A percentile compares a stretch with the other conserved stretches of the same genome.
These are phyloP conservation scores for Immersiella caudata DNA, from an alignment of 495 filamentous ascomycete species.

Conservation along the genomic window DNA sequence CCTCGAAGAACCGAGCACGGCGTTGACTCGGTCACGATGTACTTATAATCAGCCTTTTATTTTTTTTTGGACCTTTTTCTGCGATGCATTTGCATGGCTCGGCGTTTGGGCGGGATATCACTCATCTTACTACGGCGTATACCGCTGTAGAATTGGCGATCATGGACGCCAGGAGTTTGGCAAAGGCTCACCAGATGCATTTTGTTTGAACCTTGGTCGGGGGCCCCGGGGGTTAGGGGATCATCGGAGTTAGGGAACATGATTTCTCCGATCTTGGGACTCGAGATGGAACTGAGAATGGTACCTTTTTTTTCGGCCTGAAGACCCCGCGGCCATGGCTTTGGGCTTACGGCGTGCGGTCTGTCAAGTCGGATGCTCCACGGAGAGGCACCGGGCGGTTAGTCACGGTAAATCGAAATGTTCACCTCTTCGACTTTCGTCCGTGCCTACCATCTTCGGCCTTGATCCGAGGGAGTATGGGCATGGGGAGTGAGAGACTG, in stretches of 20 bases:
- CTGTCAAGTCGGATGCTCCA: no score
- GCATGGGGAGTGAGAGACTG: no score
- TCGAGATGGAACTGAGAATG: not conserved
- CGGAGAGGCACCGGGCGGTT: no score
- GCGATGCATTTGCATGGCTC: constrained; percentile 27
- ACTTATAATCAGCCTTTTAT: constrained; percentile 11
- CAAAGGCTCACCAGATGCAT: not conserved
- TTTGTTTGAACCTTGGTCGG: not conserved
- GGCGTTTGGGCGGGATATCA: constrained; percentile 23
- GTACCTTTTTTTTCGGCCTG: no score
- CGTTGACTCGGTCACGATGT: constrained; percentile 9
- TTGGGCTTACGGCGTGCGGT: no score
- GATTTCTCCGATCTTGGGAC: not conserved
- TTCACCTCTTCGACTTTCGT: no score
- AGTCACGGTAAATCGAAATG: no score
- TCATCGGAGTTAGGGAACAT: not conserved
- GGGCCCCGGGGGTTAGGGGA: not conserved
- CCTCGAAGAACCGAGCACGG: not conserved
- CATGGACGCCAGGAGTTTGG: not conserved
- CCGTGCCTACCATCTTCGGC: no score
- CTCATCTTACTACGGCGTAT: not conserved
- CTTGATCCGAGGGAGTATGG: no score
- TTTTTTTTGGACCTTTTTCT: not conserved
- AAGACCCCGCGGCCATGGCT: no score
- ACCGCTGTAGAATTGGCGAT: not conserved